Percentiles rank a stretch among this genome's conserved stretches.
Evolutionary conservation across 2,329 filamentous ascomycete species (phyloP).

Genomic region (Pyrenophora teres): DNA sequence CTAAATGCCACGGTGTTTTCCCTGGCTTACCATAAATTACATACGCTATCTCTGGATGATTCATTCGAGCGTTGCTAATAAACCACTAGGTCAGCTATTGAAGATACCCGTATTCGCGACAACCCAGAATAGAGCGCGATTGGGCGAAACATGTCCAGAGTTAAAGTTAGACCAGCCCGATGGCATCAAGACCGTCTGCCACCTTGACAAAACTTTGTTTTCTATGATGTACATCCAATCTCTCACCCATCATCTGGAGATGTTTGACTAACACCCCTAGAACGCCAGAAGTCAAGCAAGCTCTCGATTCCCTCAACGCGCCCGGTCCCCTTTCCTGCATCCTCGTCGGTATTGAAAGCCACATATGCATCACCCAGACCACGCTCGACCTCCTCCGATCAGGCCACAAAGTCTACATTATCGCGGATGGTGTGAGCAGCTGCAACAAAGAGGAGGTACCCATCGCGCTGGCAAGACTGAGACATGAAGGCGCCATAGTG

Average conservation of each 20-base stretch:
- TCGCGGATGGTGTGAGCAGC: slow-evolving; percentile 88
- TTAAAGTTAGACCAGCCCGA: slow-evolving; percentile 60
- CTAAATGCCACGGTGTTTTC: no score
- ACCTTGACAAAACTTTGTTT: slow-evolving; percentile 87
- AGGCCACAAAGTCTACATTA: slow-evolving; percentile 81
- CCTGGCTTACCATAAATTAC: no score
- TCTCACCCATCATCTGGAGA: neutral
- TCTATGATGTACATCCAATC: slow-evolving; percentile 67
- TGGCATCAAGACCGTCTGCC: slow-evolving; percentile 58
- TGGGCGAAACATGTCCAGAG: slow-evolving; percentile 79
- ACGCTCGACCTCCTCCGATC: slow-evolving; percentile 72
- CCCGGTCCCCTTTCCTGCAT: slow-evolving; percentile 57
- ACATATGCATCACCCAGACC: slow-evolving; percentile 95
- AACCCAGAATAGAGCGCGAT: slow-evolving; percentile 78
- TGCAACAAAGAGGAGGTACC: slow-evolving; percentile 81
- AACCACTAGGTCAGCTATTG: slow-evolving; percentile 58
- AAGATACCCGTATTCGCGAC: slow-evolving; percentile 81
- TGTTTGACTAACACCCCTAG: slow-evolving; percentile 7
- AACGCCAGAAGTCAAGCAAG: slow-evolving; percentile 66
- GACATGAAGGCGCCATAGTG: slow-evolving; percentile 75
- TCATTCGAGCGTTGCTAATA: no score
- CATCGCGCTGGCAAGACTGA: slow-evolving; percentile 76
- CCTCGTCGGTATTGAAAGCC: slow-evolving; percentile 88
- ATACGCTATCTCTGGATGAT: no score
- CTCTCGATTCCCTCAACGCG: slow-evolving; percentile 45